These are phyloP conservation scores for Peterozyma xylosa DNA, from an alignment of 805 yeast genomes.

Conservation along the genomic window DNA sequence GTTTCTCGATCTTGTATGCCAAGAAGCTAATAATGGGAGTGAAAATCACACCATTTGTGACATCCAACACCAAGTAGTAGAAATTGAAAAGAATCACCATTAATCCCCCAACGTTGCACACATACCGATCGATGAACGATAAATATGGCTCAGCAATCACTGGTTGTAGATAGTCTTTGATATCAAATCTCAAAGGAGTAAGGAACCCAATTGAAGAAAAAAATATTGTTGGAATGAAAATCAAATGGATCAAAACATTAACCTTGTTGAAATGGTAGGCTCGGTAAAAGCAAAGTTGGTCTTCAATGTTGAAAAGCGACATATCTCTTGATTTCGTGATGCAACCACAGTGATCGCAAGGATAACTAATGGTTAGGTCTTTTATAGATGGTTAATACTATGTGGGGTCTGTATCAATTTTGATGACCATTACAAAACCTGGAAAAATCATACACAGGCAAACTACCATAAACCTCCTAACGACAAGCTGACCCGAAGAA, in stretches of 20 bases:
- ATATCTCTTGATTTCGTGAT: not conserved
- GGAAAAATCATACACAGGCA: too few species aligned
- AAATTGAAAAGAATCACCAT: slow-evolving; percentile 39
- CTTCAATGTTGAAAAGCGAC: slow-evolving; percentile 27
- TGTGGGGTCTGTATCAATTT: too few species aligned
- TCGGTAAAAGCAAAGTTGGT: slow-evolving; percentile 55
- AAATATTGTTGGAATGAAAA: slow-evolving; percentile 75
- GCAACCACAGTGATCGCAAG: too few species aligned
- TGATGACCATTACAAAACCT: too few species aligned
- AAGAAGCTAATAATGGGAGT: slow-evolving; percentile 27
- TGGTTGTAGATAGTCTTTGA: slow-evolving; percentile 10
- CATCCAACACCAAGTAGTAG: slow-evolving; percentile 56
- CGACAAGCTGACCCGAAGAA: too few species aligned
- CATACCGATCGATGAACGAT: slow-evolving; percentile 9
- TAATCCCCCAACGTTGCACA: slow-evolving; percentile 38
- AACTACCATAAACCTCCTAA: too few species aligned
- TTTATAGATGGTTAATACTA: too few species aligned
- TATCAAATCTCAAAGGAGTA: slow-evolving; percentile 18
- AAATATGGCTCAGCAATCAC: slow-evolving; percentile 12
- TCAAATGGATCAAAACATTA: slow-evolving; percentile 71
- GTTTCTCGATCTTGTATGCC: slow-evolving; percentile 11
- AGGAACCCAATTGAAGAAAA: slow-evolving; percentile 40
- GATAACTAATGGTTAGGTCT: too few species aligned
- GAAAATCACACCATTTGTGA: slow-evolving; percentile 37
- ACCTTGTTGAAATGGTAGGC: slow-evolving; percentile 29